A percentile compares a stretch with the other conserved stretches of the same genome.
phyloP scores from a whole-genome alignment of 2,329 filamentous ascomycete species.

The Fusarium sororula region DNA sequence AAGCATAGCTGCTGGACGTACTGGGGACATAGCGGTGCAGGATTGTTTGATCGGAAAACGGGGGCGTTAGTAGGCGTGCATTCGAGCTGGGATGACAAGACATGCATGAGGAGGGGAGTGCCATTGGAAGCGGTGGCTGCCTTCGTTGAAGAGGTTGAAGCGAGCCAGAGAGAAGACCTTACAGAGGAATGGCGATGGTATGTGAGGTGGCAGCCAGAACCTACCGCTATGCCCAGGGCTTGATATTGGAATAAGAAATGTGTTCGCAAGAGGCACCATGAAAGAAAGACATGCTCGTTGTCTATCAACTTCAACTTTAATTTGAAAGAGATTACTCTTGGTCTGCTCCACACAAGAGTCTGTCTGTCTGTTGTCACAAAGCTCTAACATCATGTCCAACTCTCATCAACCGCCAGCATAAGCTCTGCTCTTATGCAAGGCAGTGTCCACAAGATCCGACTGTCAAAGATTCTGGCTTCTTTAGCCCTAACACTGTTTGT shows the following conservation, averaged over 20 bases:
- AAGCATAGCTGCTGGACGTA: constrained; percentile 66
- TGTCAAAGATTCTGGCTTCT: background rate
- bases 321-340: constrained; percentile 12
- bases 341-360: constrained; percentile 26
- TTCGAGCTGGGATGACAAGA: constrained; percentile 63
- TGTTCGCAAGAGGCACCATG: background rate
- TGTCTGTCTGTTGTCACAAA: constrained; percentile 17
- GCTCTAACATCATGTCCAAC: constrained; percentile 23
- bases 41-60: constrained; percentile 51
- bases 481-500: constrained; percentile 10
- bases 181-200: constrained; percentile 24
- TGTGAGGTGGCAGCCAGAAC: background rate
- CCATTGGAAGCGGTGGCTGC: constrained; percentile 53
- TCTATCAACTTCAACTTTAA: constrained; percentile 10
- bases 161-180: constrained; percentile 1
- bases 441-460: constrained; percentile 11
- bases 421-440: constrained; percentile 3
- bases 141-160: constrained; percentile 47
- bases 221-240: background rate
- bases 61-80: constrained; percentile 59
- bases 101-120: constrained; percentile 60
- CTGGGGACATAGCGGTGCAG: constrained; percentile 65
- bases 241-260: background rate
- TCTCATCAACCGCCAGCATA: constrained; percentile 4
- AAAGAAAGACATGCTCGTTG: background rate